Evolutionary conservation across 176 grass and related monocot species (phyloP), one percentile per base, ranked within the genome.

Genomic region (Guadua angustifolia): DNA sequence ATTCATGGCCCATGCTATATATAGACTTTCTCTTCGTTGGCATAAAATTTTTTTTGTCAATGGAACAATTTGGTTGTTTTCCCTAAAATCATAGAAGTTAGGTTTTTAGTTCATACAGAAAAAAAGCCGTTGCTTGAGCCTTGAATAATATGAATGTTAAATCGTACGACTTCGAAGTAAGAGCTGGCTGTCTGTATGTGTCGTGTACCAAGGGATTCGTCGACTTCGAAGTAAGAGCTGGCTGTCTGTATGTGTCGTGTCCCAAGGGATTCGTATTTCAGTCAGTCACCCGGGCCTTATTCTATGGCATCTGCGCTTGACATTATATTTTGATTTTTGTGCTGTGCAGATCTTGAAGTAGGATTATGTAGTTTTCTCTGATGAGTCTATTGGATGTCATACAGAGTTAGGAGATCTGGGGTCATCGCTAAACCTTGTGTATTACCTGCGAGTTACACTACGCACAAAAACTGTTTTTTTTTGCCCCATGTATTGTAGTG

Each of bases 331-430:
- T 65, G 56, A 46, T 22, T 47, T 63, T 46, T 60, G 18, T 33
- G 7, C 39, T n/a, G 3, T 85, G 82, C 86, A 88, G 86, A 88
- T 73, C 72, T 9, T 63, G 62, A 86, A 83, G 68, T 26, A 74
- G 16, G 57, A 43, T 19, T 33, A 44, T 49, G 36, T 67, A 51
- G 38, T 66, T 79, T 73, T 22, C 50, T 29, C 21, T 21, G 79
- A 78, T 24, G 67, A 51, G 73, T 70, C 19, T 6, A 15, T 16
- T 73, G 45, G 77, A 33, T 75, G 66, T n/a, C 73, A 79, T 40
- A 29, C 14, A 67, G 47, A 47, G 7, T 26, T 45, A 43, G 55
- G 40, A 71, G 49, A 53, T 32, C 35, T 8, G 5, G 62, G 75
- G 52, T 50, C 59, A 36, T 76, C 3, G n/a, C 71, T 69, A 71